Evolutionary conservation across 805 yeast species (phyloP), one percentile per base, ranked within the genome.

Genomic region (Starmerella khaoyaiensis): DNA sequence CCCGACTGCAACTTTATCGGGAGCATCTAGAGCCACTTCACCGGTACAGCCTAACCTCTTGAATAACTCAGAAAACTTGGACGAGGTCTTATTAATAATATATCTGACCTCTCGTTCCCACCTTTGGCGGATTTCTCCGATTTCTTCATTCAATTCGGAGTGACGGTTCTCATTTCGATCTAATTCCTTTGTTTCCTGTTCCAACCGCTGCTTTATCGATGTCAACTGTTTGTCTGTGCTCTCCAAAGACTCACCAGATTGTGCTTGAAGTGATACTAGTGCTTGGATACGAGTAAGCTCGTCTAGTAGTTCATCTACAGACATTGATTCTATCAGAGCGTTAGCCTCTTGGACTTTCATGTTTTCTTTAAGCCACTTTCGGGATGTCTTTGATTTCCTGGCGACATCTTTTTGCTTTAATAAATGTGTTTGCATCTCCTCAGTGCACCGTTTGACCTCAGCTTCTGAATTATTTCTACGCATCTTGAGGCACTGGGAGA

Each of bases 31-130:
- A 25, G 58, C 55, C 4, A 90, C 82, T 47, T 71, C 74, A n/a
- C 98, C 98, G 19, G 76, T 83, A 56, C 87, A 79, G 2, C 94
- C 94, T 22, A 84, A 84, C 8, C 71, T 64, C 4, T 65, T 62
- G 55, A 90, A 82, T 35, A 79, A 68, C 17, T 63, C 61, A 11
- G 78, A 61, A 58, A 86, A 90, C 38, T 75, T 72, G 2, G 49
- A 44, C 1, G 93, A 76, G 4, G 86, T 76, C 21, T 60, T 56
- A 2, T 47, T 45, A 0, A 81, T 71, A 31, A 80, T 62, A 2
- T 47, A 49, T 4, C 69, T 64, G 19, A 87, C 58, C 44, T 68
- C 66, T 1, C 75, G 72, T 46, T 76, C 84, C 80, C 94, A 79
- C 2, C 44, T 52, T 0, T 38, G 45, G 22, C 62, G 55, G n/a